phyloP scores from a whole-genome alignment of 208 protist species.

The Spongospora subterranea region DNA sequence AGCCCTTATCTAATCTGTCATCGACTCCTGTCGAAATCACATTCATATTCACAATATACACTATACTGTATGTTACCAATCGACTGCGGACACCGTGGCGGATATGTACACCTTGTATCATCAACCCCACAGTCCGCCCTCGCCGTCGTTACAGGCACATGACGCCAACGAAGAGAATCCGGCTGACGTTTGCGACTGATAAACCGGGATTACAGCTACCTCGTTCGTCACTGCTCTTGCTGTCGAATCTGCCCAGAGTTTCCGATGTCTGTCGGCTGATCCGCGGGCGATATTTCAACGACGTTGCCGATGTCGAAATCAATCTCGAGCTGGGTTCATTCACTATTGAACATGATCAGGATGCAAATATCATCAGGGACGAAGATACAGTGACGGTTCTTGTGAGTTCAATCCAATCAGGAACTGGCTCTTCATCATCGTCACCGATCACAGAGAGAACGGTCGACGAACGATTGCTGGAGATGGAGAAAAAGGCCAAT shows the following conservation, averaged over 20 bases:
- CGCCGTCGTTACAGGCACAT: too few relatives aligned
- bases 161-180: neutral
- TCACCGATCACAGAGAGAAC: too few relatives aligned
- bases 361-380: slow-evolving; percentile 1
- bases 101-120: too few relatives aligned
- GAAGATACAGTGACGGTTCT: neutral
- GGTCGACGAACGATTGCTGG: too few relatives aligned
- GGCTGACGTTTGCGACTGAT: neutral
- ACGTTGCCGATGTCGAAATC: neutral
- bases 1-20: too few relatives aligned
- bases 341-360: neutral
- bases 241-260: neutral
- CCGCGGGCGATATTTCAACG: neutral
- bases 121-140: too few relatives aligned
- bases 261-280: neutral
- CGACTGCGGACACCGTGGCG: too few relatives aligned
- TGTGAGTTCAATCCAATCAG: neutral
- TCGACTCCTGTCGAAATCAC: too few relatives aligned
- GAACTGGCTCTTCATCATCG: neutral
- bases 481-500: too few relatives aligned
- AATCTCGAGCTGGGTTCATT: neutral
- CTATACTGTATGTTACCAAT: too few relatives aligned
- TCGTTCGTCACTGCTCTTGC: neutral
- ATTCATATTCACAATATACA: too few relatives aligned
- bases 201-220: neutral